Base-by-base conservation (phyloP, 192 early-diverging fungal genomes). In the Coemansia reversa region DNA sequence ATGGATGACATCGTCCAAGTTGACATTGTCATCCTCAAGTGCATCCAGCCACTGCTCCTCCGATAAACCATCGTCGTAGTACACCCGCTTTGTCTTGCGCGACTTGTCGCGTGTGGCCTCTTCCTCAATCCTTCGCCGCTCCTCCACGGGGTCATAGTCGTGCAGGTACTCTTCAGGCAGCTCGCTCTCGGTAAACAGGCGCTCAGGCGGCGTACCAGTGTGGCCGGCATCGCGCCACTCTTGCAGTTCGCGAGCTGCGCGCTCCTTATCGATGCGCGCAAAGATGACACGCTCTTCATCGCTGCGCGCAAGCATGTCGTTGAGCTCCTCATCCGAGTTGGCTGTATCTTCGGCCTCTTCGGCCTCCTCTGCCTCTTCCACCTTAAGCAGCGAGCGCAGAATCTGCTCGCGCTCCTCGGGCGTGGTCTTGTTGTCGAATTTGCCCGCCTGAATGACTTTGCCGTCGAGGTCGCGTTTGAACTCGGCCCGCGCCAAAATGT, bases 361-460 rank as follows among this genome's bases (percentile, higher is more conserved):
- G 58, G 83, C 82, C 18, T 89, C 91, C 27, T 93, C 92, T n/a
- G 83, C 87, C 58, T 94, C 94, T 54, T 94, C 91, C 42, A 65
- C 81, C 66, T 89, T 91, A 55, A 96, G 82, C 33, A 97, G 76
- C 19, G 92, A 86, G 32, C 94, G 89, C 69, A 99, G 71, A 54
- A 96, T 87, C 8, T 87, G 88, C 62, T 99, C 97, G 51, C 94
- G 90, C 70, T 99, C 97, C 55, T 93, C 89, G 22, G 90, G 91
- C 1, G 90, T 90, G 74, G 92, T 95, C 69, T 95, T 94, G 67
- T 98, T 90, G 73, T 99, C 97, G 74, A 99, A 99, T 82, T 98
- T 99, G 56, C 97, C 97, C 49, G 96, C 96, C 79, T 99, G 96
- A 74, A 99, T 99, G 58, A 99, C 93, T 74, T 98, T 97, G 57